A percentile compares a stretch with the other conserved stretches of the same genome.
Evolutionary conservation across 805 yeast genomes (phyloP).

Genomic region (Wickerhamiella sorbophila): DNA sequence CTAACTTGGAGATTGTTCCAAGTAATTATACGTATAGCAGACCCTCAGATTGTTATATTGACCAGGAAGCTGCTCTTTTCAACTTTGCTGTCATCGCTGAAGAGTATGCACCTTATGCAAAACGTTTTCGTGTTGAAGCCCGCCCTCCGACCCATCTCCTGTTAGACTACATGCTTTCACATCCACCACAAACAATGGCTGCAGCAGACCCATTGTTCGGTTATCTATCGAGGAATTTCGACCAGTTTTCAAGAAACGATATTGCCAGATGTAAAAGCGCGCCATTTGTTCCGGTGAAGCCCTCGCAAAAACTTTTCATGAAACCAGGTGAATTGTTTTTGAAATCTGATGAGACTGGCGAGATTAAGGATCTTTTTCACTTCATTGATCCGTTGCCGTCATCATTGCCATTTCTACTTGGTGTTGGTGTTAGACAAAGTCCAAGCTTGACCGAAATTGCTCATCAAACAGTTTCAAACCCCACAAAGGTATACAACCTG

Average conservation of each 20-base stretch:
- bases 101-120: constrained; percentile 16
- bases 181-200: constrained; percentile 17
- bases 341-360: constrained; percentile 8
- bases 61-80: constrained; percentile 17
- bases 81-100: constrained; percentile 21
- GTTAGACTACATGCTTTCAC: constrained; percentile 11
- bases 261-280: constrained; percentile 10
- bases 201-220: constrained; percentile 19
- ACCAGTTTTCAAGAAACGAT: constrained; percentile 16
- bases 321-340: constrained; percentile 19
- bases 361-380: constrained; percentile 8
- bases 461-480: constrained; percentile 15
- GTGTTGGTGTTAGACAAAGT: constrained; percentile 23
- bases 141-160: constrained; percentile 19
- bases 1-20: constrained; percentile 14
- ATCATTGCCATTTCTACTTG: constrained; percentile 22
- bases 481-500: constrained; percentile 16
- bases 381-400: constrained; percentile 6
- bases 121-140: constrained; percentile 22
- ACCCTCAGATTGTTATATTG: constrained; percentile 19
- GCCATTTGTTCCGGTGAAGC: constrained; percentile 20
- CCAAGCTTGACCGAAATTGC: constrained; percentile 25
- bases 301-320: constrained; percentile 5
- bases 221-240: constrained; percentile 19
- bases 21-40: constrained; percentile 6